Percentiles rank a stretch among this genome's conserved stretches.
Conservation (phyloP, 306 rosid genomes). For the Inga oerstediana region DNA sequence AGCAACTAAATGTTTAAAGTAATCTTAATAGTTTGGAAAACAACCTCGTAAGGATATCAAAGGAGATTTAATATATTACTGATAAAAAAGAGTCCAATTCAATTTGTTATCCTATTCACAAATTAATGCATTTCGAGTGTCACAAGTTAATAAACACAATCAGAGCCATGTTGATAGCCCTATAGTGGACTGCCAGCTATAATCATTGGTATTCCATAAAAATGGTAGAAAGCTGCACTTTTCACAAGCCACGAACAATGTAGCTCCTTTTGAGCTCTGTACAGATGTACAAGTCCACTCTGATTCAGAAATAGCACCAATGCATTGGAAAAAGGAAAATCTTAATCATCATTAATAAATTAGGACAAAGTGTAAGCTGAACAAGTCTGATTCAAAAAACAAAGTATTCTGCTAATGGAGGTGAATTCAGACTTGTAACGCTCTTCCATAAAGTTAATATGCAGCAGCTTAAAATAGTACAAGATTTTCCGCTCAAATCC, state of each 20-base stretch:
- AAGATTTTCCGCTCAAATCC: slow-evolving; percentile 14
- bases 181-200: neutral
- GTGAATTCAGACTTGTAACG: neutral
- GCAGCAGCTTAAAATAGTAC: neutral
- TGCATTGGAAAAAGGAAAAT: slow-evolving; percentile 8
- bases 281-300: neutral
- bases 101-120: neutral
- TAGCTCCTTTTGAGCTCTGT: neutral
- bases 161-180: neutral
- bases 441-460: neutral
- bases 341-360: neutral
- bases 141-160: neutral
- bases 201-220: neutral
- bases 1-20: neutral
- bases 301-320: slow-evolving; percentile 1
- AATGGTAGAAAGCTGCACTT: neutral
- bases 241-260: neutral
- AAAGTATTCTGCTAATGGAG: neutral
- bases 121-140: neutral
- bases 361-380: slow-evolving; percentile 3
- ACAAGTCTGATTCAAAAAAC: neutral
- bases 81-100: neutral
- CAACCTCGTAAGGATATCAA: neutral
- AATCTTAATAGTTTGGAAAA: slow-evolving; percentile 7
- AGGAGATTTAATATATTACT: neutral